These are phyloP conservation scores for Angomonas deanei DNA, from an alignment of 208 protist species.

Conservation along the genomic window DNA sequence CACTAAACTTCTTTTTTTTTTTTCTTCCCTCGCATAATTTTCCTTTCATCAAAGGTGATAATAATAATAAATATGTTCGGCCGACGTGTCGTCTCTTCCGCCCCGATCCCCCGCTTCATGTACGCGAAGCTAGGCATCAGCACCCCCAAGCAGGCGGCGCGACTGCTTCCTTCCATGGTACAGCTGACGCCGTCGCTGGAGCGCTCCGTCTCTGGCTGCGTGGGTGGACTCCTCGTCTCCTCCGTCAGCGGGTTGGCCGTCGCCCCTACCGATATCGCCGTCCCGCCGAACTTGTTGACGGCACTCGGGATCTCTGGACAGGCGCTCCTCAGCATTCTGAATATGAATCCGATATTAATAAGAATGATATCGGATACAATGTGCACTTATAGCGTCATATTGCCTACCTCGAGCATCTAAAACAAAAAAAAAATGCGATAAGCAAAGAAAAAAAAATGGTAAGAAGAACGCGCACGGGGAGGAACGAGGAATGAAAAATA, in stretches of 20 bases:
- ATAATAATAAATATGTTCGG: conserved; percentile 63
- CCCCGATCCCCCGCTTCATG: conserved; percentile 72
- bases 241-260: conserved; percentile 19
- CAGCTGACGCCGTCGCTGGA: conserved; percentile 28
- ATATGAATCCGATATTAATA: conserved; percentile 58
- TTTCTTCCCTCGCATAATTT: too few relatives aligned
- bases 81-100: conserved; percentile 71
- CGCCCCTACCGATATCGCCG: conserved; percentile 28
- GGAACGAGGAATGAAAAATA: neutral
- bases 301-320: conserved; percentile 49
- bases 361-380: conserved; percentile 89
- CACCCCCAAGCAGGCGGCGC: conserved; percentile 62
- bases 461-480: neutral
- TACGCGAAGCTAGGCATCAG: conserved; percentile 70
- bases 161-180: conserved; percentile 72
- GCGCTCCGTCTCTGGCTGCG: conserved; percentile 26
- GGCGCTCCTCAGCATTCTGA: conserved; percentile 37
- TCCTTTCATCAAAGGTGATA: too few relatives aligned
- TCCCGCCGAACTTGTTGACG: conserved; percentile 35
- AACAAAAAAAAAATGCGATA: neutral
- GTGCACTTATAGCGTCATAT: conserved; percentile 89
- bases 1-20: too few relatives aligned
- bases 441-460: neutral
- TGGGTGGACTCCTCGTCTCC: conserved; percentile 14
- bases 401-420: conserved; percentile 3